Evolutionary conservation across 2,329 filamentous ascomycete species (phyloP).

Genomic region (Penicillium sp.): DNA sequence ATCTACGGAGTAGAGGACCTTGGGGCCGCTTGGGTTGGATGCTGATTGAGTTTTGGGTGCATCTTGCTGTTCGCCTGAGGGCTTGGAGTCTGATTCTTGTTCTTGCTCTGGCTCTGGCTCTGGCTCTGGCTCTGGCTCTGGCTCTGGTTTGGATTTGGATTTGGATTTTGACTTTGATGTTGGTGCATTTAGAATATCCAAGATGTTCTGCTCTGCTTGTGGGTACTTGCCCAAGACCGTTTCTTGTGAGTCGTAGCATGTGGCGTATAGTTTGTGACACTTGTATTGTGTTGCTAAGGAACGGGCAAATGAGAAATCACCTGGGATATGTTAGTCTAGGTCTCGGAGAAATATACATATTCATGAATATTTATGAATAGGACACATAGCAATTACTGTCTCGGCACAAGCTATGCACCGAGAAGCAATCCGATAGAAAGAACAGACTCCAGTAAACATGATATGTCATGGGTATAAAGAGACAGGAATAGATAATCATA

Average conservation of each 20-base stretch:
- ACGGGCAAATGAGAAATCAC: conserved; percentile 50
- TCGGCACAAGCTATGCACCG: background rate
- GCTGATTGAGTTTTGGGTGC: background rate
- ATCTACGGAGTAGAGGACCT: conserved; percentile 45
- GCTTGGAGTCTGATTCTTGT: background rate
- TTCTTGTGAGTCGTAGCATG: conserved; percentile 46
- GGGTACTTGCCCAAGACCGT: conserved; percentile 71
- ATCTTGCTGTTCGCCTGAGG: background rate
- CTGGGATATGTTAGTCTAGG: conserved; percentile 25
- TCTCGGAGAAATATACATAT: background rate
- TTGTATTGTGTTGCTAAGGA: conserved; percentile 44
- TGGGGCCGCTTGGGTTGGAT: conserved; percentile 13
- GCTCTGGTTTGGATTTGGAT: background rate
- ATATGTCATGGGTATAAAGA: background rate
- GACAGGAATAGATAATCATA: conserved; percentile 3
- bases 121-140: background rate
- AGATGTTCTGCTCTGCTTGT: conserved; percentile 61
- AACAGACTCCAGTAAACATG: background rate
- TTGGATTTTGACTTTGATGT: conserved; percentile 13
- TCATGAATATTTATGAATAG: background rate
- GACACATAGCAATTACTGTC: background rate
- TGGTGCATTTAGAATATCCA: conserved; percentile 35
- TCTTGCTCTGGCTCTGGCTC: background rate
- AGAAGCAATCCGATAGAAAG: background rate
- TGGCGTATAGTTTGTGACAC: conserved; percentile 43